Conservation (phyloP, 148 eudicot genomes). For the Beta vulgaris region DNA sequence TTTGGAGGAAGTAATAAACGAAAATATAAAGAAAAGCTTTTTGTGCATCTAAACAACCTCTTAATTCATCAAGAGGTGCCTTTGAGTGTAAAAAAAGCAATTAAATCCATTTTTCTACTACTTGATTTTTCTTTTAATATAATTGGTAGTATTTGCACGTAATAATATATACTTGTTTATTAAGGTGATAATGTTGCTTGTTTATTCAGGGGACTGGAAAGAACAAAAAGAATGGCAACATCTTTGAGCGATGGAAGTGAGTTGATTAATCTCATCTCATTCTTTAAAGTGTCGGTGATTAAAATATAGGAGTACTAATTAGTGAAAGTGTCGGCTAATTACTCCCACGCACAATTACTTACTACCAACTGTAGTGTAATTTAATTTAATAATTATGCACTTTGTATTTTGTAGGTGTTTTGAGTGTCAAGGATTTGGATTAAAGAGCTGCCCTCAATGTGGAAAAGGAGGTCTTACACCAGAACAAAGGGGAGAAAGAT, state of each 20-base stretch:
- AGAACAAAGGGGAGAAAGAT: constrained; percentile 86
- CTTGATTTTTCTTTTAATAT: background rate
- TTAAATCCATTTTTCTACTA: background rate
- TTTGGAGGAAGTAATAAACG: too few species aligned
- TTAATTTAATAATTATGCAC: background rate
- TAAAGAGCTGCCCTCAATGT: constrained; percentile 72
- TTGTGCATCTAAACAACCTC: too few species aligned
- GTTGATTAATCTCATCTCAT: constrained; percentile 2
- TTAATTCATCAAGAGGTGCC: too few species aligned
- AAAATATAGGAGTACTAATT: background rate
- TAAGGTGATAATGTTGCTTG: background rate
- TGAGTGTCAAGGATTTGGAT: constrained; percentile 89
- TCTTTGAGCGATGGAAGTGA: constrained; percentile 96
- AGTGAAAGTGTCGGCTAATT: background rate
- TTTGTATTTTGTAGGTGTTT: constrained; percentile 50
- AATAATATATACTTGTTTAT: too few species aligned
- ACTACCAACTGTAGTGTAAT: background rate
- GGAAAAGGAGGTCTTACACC: constrained; percentile 91
- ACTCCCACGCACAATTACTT: background rate
- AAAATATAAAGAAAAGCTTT: too few species aligned
- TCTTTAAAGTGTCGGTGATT: constrained; percentile 4
- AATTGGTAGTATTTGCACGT: too few species aligned
- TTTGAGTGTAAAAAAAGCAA: background rate
- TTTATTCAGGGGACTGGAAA: constrained; percentile 72
- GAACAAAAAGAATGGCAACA: constrained; percentile 95